Evolutionary conservation across 495 filamentous ascomycete species (phyloP).

Genomic region (Trichoderma reesei): DNA sequence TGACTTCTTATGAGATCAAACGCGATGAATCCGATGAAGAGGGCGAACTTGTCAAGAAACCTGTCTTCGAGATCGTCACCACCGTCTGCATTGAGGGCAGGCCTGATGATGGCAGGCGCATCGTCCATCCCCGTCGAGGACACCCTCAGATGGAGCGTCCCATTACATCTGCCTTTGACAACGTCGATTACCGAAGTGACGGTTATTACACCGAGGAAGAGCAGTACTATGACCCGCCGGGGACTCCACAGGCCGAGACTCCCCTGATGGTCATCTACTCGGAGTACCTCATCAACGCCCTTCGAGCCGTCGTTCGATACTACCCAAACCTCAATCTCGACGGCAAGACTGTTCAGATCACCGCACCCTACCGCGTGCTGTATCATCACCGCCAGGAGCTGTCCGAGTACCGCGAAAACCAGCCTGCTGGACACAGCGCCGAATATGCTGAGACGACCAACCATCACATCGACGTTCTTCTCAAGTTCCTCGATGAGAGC

Average conservation of each 20-base stretch:
- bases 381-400: slow-evolving; percentile 25
- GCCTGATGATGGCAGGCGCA: neutral
- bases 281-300: slow-evolving; percentile 26
- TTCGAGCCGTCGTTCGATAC: slow-evolving; percentile 29
- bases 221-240: neutral
- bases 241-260: neutral
- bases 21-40: neutral
- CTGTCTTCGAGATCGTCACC: slow-evolving; percentile 7
- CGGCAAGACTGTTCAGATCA: slow-evolving; percentile 20
- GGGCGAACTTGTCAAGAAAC: neutral
- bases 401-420: slow-evolving; percentile 24
- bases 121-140: neutral
- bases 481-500: slow-evolving; percentile 23
- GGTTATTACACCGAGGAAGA: slow-evolving; percentile 7
- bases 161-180: slow-evolving; percentile 1
- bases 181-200: neutral
- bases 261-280: slow-evolving; percentile 30
- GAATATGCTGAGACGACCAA: slow-evolving; percentile 24
- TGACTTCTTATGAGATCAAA: slow-evolving; percentile 3
- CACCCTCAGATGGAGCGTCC: neutral
- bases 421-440: slow-evolving; percentile 22
- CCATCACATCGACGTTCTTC: slow-evolving; percentile 31
- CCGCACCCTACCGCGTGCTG: slow-evolving; percentile 28
- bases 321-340: slow-evolving; percentile 22
- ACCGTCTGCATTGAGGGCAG: slow-evolving; percentile 1